Evolutionary conservation across 441 rosid genomes (phyloP), one percentile per base, ranked within the genome.

Genomic region (Euphorbia corollata): DNA sequence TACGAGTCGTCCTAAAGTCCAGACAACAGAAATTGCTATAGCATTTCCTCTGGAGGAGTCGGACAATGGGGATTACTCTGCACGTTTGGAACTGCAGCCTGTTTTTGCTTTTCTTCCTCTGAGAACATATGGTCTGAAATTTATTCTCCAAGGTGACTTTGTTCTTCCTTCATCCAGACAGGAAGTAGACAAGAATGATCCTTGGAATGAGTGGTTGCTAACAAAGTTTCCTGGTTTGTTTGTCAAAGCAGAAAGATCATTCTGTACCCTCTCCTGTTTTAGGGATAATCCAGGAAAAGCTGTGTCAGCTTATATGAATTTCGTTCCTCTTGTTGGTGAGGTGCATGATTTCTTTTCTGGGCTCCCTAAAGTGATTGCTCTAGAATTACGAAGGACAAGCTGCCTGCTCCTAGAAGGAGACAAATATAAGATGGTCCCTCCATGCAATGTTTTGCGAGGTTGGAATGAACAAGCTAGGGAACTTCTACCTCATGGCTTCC

Each of bases 31-130:
- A 74, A 90, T 95, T 71, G 79, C 96, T 43, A 74, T 92, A 73
- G 98, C 97, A 59, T 90, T 92, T 71, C 88, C 97, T 9, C 86
- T 95, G 53, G 81, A 88, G 82, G 83, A 90, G 76, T 80, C 72
- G 20, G 87, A 81, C 53, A 69, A 80, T 71, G 85, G 90, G 71
- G 78, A 68, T 66, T 95, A 91, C 75, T 62, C 47, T 73, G 91
- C 98, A 59, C 71, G 63, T 80, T 73, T 91, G 76, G 81, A 75
- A 65, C 94, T 83, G 74, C 98, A 95, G 73, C 99, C 97, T 22
- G 98, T 88, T 69, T 95, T 95, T 83, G 84, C 99, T 66, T 95
- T 84, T 84, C 99, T 95, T 80, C 99, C 99, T 75, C 76, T 95
- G n/a, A 81, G 99, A 81, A 87, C 94, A n/a, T 95, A 95, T 62